Conservation (phyloP, 495 filamentous ascomycete genomes). For the Penicillium angulare region DNA sequence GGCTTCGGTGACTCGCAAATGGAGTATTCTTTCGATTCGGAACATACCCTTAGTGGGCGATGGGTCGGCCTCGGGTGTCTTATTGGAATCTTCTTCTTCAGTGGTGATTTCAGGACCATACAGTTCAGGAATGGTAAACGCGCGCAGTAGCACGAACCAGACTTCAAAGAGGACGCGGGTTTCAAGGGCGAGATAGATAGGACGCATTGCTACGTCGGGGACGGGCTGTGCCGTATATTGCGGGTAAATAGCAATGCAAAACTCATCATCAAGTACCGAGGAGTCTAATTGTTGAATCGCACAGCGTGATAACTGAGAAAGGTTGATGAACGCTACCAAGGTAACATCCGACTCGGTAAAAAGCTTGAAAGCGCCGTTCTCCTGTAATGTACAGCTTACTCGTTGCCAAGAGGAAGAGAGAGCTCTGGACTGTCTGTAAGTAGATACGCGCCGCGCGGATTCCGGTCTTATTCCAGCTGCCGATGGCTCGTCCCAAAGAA, state of each 20-base stretch:
- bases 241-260: slow-evolving; percentile 88
- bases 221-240: slow-evolving; percentile 71
- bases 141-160: slow-evolving; percentile 91
- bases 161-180: slow-evolving; percentile 89
- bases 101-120: slow-evolving; percentile 59
- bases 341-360: slow-evolving; percentile 78
- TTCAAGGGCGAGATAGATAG: slow-evolving; percentile 79
- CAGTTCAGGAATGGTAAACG: slow-evolving; percentile 91
- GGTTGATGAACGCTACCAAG: slow-evolving; percentile 75
- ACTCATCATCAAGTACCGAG: slow-evolving; percentile 92
- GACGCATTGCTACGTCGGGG: slow-evolving; percentile 42
- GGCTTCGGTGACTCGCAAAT: slow-evolving; percentile 60
- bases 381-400: slow-evolving; percentile 90
- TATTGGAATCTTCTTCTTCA: slow-evolving; percentile 21
- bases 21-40: slow-evolving; percentile 61
- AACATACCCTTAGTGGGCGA: slow-evolving; percentile 55
- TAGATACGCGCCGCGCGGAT: slow-evolving; percentile 44
- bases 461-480: slow-evolving; percentile 41
- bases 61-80: slow-evolving; percentile 23
- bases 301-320: slow-evolving; percentile 86
- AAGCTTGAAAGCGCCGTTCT: slow-evolving; percentile 93
- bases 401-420: slow-evolving; percentile 69
- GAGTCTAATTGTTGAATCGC: slow-evolving; percentile 85
- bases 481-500: slow-evolving; percentile 72
- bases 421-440: slow-evolving; percentile 54